Evolutionary conservation across 768 basidiomycete genomes (phyloP), one percentile per base, ranked within the genome.

Genomic region (Calvatia gigantea): DNA sequence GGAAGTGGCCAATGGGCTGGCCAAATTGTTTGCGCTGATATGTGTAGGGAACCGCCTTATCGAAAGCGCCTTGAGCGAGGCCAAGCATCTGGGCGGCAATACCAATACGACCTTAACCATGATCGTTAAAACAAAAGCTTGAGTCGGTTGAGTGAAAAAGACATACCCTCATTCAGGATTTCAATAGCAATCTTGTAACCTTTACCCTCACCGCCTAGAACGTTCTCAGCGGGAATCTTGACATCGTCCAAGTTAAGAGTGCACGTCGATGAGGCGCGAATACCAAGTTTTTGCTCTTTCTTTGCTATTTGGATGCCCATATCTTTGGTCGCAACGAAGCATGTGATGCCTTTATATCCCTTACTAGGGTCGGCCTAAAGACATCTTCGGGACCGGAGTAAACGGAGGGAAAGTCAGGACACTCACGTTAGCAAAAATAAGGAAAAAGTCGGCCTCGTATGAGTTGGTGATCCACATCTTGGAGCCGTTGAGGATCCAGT

Each of bases 401-500:
- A 32, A 56, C 43, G 32, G 4, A n/a, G n/a, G 7, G 27, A 6
- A 28, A 42, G 21, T 17, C 31, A 14, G 39, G 50, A 56, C 33
- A 67, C 82, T 57, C 55, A 94, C 92, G 59, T 92, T 99, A 49
- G 97, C 97, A 59, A 99, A 98, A 46, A 98, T 90, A 61, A 96
- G 85, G 76, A 90, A 91, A 37, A 95, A 79, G 43, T 94, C 91
- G 1, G 93, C 94, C 70, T 95, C 93, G 56, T 84, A 81, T 0
- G 94, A 95, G 72, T 98, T 98, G 23, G 94, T 96, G 57, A 98
- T 97, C 94, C 94, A 97, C 94, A 96, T 95, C 77, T 99, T 99
- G 54, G 92, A 91, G n/a, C 97, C 97, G 62, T 94, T 95, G 51
- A 99, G 68, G 28, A 94, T 74, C 82, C 88, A 98, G 68, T 87